Evolutionary conservation across 768 basidiomycete genomes (phyloP).

Genomic region (Tricholoma hemisulphureum): DNA sequence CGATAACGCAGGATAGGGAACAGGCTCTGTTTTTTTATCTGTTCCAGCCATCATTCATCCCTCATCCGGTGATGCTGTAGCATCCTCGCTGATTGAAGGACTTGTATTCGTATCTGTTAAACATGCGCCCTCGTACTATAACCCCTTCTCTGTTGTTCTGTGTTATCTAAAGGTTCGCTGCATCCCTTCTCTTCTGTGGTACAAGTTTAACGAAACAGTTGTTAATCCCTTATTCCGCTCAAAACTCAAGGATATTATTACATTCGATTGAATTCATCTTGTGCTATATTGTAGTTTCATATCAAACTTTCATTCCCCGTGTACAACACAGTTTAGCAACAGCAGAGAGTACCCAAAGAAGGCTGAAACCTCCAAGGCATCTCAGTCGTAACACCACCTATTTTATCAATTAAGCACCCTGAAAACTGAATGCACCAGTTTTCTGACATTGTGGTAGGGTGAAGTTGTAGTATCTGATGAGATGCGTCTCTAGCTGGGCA

Average conservation of each 20-base stretch:
- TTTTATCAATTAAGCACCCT: too few relatives aligned
- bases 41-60: constrained; percentile 3
- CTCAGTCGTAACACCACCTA: too few relatives aligned
- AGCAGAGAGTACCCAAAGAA: too few relatives aligned
- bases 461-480: too few relatives aligned
- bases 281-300: not conserved
- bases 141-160: constrained; percentile 24
- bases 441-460: too few relatives aligned
- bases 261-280: not conserved
- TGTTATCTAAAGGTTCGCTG: constrained; percentile 37
- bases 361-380: too few relatives aligned
- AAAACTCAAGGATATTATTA: constrained; percentile 5
- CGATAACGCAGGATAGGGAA: not conserved
- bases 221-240: constrained; percentile 15
- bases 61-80: constrained; percentile 7
- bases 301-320: not conserved
- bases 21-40: constrained; percentile 6
- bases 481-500: too few relatives aligned
- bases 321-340: not conserved
- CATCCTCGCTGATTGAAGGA: constrained; percentile 17
- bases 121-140: constrained; percentile 15
- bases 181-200: constrained; percentile 11
- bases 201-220: constrained; percentile 15
- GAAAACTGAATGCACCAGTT: too few relatives aligned
- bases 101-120: constrained; percentile 37